These are phyloP conservation scores for Colletotrichum brevisporum DNA, from an alignment of 2,329 filamentous ascomycete genomes.

Conservation along the genomic window DNA sequence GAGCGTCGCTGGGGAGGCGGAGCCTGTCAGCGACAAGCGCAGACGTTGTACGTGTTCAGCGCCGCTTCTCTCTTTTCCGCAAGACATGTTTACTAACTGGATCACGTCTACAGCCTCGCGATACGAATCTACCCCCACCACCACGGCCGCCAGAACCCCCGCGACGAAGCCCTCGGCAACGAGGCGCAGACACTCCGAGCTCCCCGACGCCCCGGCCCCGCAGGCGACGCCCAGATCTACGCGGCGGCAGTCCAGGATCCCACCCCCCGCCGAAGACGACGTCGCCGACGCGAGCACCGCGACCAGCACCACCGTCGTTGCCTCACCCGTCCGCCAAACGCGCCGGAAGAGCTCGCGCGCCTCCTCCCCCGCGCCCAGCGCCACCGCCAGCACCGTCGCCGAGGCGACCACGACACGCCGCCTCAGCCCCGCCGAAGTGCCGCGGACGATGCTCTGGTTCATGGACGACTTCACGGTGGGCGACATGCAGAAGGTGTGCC, in stretches of 20 bases:
- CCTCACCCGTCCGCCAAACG: conserved; percentile 5
- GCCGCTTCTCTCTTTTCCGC: neutral
- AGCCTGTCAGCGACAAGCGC: conserved; percentile 20
- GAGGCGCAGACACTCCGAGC: conserved; percentile 20
- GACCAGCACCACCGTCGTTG: neutral
- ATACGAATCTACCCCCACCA: conserved; percentile 18
- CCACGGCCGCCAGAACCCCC: conserved; percentile 12
- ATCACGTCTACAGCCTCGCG: conserved; percentile 19
- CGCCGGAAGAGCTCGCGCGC: conserved; percentile 20
- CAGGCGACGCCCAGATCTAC: conserved; percentile 7
- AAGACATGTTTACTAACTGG: neutral
- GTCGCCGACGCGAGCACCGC: no score
- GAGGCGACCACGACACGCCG: neutral
- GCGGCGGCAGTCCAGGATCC: conserved; percentile 12
- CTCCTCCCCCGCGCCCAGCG: neutral
- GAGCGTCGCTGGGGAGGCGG: conserved; percentile 19
- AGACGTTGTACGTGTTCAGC: conserved; percentile 23
- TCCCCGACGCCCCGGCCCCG: conserved; percentile 5
- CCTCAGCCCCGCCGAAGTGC: conserved; percentile 33
- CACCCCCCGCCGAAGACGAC: neutral
- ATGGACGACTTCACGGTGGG: conserved; percentile 39
- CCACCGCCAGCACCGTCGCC: neutral
- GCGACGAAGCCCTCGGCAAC: conserved; percentile 20
- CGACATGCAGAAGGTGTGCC: conserved; percentile 39
- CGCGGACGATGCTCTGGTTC: conserved; percentile 39